Base-by-base conservation (phyloP, 2,329 filamentous ascomycete genomes). In the Cryphonectria carpinicola region DNA sequence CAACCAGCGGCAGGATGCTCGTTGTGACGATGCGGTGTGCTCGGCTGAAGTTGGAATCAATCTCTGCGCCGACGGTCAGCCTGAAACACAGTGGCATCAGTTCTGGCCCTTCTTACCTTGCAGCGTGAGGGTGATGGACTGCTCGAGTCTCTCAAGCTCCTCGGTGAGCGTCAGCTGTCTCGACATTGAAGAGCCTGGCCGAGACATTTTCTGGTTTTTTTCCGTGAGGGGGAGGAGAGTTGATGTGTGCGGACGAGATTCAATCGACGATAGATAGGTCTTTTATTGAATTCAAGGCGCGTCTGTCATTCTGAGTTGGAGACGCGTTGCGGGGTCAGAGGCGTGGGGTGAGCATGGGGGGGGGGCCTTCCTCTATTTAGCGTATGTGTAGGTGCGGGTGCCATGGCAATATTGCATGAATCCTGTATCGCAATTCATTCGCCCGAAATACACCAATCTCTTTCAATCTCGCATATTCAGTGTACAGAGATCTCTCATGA, bases 1-100 rank as follows among this genome's bases (percentile, higher is more conserved):
- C 95, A 28, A 99, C 94, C 1, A 98, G 88, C 0, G 96, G 96
- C 3, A 99, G 83, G 69, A 99, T 98, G 78, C 91, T 97, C 1
- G 92, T 92, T 0, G 96, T 98, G 54, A 99, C 95, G 71, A 99
- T 98, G 73, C 94, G 91, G 81, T 99, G 96, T 41, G 96, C 95
- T 78, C 93, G 94, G 83, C 93, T 98, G 81, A 99, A 99, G 82
- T 99, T 99, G 81, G 94, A 93, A 80, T 99, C 96, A 83, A 99
- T 99, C 85, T 99, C 96, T 97, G 77, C 22, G 58, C 63, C 22
- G 37, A 52, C 56, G 43, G 25, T 43, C 8, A 68, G 62, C 62
- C 3, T 28, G 58, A 37, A 4, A 22, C 4, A 22, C 4, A 10
- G 56, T 7, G 25, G 39, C 41, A 46, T 35, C n/a, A 17, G 49